Evolutionary conservation across 2,329 filamentous ascomycete species (phyloP).

Genomic region (Plenodomus tracheiphilus): DNA sequence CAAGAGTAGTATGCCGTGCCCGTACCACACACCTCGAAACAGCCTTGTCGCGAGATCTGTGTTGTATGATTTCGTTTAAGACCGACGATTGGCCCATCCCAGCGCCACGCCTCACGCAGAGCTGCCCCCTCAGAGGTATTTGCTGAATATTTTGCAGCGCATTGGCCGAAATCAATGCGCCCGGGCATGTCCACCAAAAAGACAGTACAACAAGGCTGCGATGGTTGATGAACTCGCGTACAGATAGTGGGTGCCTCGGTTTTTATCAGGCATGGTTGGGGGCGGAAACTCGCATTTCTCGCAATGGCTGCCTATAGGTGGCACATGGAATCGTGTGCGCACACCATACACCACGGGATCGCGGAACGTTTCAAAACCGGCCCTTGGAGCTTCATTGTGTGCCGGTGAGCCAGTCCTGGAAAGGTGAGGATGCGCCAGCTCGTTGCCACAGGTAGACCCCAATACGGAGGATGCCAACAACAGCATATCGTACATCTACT

Average conservation of each 20-base stretch:
- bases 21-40: slow-evolving; percentile 38
- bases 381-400: neutral
- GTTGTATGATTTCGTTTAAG: slow-evolving; percentile 15
- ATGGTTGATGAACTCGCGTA: neutral
- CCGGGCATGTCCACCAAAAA: slow-evolving; percentile 5
- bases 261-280: neutral
- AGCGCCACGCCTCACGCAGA: slow-evolving; percentile 19
- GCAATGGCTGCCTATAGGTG: neutral
- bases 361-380: neutral
- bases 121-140: slow-evolving; percentile 3
- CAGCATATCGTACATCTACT: neutral
- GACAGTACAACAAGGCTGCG: neutral
- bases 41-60: slow-evolving; percentile 40
- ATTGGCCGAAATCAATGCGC: slow-evolving; percentile 12
- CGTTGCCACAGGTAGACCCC: neutral
- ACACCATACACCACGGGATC: neutral
- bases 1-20: slow-evolving; percentile 40
- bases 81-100: slow-evolving; percentile 17
- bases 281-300: neutral
- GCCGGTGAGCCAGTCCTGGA: neutral
- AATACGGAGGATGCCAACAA: too few species aligned
- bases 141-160: slow-evolving; percentile 3
- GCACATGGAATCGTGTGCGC: neutral
- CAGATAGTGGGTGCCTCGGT: neutral
- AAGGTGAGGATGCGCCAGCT: neutral